Base-by-base conservation (phyloP, 306 rosid genomes). In the Ziziphus jujuba region DNA sequence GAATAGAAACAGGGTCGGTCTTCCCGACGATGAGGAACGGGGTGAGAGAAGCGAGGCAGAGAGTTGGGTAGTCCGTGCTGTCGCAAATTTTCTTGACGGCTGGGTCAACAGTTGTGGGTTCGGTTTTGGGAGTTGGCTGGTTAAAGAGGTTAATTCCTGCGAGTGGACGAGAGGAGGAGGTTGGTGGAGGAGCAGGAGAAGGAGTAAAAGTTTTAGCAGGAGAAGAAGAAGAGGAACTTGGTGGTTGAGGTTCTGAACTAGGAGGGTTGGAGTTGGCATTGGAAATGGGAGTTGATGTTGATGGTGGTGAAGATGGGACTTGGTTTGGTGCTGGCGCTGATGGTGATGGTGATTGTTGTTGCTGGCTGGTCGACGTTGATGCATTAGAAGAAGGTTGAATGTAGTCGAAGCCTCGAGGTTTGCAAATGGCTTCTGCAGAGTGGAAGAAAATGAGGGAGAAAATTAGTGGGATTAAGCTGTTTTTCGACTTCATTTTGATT, bases 31-130 rank as follows among this genome's bases (percentile, higher is more conserved):
- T 6, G 5, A 66, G 53, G 63, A 48, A 75, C 28, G 80, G 68
- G 16, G 70, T 24, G 5, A 71, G 6, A 1, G 84, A 54, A 4
- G 77, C 10, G 4, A 75, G 10, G 77, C 80, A 80, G 17, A 75
- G 11, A 24, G 51, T 35, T 17, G 75, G 63, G 77, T 75, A 7
- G 67, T 80, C 71, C 0, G 84, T 67, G 45, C 35, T 9, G 33
- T 51, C 17, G 54, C 84, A 80, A 36, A 75, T 20, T 31, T 75
- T 56, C 48, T 55, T 59, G 17, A 67, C 15, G 24, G 31, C 20
- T 17, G 77, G 74, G 53, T 60, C 50, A 24, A n/a, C 13, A 16
- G 55, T 6, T 13, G 31, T 2, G 45, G 2, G 13, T 0, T 36
- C 21, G 17, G 25, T 9, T n/a, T 9, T 34, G 6, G 22, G 6